Evolutionary conservation across 306 rosid species (phyloP).

Genomic region (Neltuma alba): DNA sequence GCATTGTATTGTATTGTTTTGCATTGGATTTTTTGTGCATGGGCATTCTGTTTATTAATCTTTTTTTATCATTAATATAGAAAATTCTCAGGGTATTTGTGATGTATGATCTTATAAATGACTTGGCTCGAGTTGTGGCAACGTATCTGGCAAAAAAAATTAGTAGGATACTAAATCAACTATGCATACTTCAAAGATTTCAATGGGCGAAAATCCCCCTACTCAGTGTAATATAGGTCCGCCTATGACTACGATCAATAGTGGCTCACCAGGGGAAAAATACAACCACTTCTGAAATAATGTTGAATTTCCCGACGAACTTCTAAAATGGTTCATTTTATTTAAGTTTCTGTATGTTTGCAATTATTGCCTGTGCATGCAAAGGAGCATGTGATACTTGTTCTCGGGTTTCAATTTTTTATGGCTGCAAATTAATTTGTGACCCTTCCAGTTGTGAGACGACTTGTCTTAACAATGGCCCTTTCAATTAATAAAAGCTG

Average conservation of each 20-base stretch:
- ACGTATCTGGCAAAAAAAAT: neutral
- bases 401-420: too few species aligned
- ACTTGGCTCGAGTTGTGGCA: neutral
- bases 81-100: neutral
- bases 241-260: too few species aligned
- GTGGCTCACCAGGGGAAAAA: too few species aligned
- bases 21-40: neutral
- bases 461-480: neutral
- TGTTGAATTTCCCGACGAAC: too few species aligned
- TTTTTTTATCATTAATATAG: neutral
- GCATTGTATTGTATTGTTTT: neutral
- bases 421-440: neutral
- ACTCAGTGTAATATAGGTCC: too few species aligned
- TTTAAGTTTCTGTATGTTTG: neutral
- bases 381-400: neutral
- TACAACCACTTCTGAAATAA: too few species aligned
- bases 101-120: neutral
- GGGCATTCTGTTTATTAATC: neutral
- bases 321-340: neutral
- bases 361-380: neutral
- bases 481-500: neutral
- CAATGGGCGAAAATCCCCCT: too few species aligned
- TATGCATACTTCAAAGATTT: too few species aligned
- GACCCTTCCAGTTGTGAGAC: neutral
- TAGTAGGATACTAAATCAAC: neutral